Evolutionary conservation across 176 grass and related monocot genomes (phyloP).

Genomic region (Aegilops tauschii): DNA sequence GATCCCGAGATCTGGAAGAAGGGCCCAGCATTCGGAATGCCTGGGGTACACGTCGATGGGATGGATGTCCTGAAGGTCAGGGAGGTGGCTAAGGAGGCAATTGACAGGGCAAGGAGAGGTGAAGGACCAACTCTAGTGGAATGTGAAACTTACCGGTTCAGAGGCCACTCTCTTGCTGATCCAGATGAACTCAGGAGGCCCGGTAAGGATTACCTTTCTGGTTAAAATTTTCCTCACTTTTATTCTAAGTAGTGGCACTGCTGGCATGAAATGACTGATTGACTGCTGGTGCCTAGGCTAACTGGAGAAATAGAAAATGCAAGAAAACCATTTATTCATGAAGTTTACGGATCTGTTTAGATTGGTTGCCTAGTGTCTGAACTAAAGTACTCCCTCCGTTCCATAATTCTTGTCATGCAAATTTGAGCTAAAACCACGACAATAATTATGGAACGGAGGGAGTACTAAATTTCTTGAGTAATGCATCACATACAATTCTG

Average conservation of each 20-base stretch:
- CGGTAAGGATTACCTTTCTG: constrained; percentile 43
- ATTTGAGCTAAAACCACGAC: too few relatives aligned
- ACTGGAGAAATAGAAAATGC: not conserved
- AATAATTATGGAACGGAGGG: too few relatives aligned
- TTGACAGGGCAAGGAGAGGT: constrained; percentile 89
- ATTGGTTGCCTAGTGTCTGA: not conserved
- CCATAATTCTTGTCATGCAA: too few relatives aligned
- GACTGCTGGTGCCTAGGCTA: not conserved
- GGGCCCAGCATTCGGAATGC: constrained; percentile 92
- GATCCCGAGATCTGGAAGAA: constrained; percentile 97
- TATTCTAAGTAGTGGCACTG: not conserved
- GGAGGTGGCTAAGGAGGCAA: constrained; percentile 86
- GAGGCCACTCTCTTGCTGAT: constrained; percentile 86
- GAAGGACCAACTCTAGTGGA: constrained; percentile 94
- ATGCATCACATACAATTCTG: not conserved
- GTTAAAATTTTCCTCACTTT: not conserved
- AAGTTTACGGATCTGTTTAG: not conserved
- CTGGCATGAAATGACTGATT: not conserved
- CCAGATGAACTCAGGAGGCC: constrained; percentile 87
- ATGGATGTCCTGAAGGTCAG: constrained; percentile 98
- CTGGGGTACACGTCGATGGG: constrained; percentile 82
- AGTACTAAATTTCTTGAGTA: not conserved
- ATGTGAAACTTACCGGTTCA: constrained; percentile 86
- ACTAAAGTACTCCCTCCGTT: not conserved
- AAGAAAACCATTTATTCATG: not conserved